Conservation (phyloP, 257 asterid genomes). For the Fraxinus anomala region DNA sequence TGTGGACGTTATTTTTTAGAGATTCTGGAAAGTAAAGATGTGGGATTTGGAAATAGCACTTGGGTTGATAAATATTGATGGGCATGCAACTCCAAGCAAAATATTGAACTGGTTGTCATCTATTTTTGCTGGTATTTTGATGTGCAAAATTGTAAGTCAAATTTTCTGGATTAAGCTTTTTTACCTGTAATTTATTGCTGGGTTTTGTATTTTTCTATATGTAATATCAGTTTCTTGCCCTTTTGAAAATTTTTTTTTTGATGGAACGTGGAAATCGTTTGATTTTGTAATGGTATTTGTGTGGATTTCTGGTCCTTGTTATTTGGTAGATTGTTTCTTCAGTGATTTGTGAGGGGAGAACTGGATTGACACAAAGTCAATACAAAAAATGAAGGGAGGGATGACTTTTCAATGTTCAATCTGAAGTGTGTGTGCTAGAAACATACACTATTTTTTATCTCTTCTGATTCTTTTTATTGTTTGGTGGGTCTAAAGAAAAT, state of each 20-base stretch:
- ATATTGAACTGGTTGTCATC: conserved; percentile 62
- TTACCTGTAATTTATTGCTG: background rate
- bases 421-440: background rate
- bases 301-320: conserved; percentile 5
- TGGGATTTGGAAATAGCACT: conserved; percentile 30
- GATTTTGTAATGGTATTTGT: conserved; percentile 17
- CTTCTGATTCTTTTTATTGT: background rate
- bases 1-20: background rate
- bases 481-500: background rate
- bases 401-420: conserved; percentile 6
- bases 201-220: conserved; percentile 8
- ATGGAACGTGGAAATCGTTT: background rate
- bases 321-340: background rate
- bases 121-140: conserved; percentile 63
- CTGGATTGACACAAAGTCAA: conserved; percentile 7
- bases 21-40: conserved; percentile 20
- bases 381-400: conserved; percentile 4
- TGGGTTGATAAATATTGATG: conserved; percentile 40
- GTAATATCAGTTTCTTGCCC: conserved; percentile 1
- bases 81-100: conserved; percentile 51
- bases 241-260: background rate
- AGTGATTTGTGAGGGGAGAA: background rate
- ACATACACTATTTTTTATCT: background rate
- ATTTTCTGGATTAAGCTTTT: background rate
- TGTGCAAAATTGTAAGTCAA: conserved; percentile 80